A percentile compares a stretch with the other conserved stretches of the same genome.
These are phyloP conservation scores for Kalaharituber pfeilii DNA, from an alignment of 2,329 filamentous ascomycete species.

Conservation along the genomic window DNA sequence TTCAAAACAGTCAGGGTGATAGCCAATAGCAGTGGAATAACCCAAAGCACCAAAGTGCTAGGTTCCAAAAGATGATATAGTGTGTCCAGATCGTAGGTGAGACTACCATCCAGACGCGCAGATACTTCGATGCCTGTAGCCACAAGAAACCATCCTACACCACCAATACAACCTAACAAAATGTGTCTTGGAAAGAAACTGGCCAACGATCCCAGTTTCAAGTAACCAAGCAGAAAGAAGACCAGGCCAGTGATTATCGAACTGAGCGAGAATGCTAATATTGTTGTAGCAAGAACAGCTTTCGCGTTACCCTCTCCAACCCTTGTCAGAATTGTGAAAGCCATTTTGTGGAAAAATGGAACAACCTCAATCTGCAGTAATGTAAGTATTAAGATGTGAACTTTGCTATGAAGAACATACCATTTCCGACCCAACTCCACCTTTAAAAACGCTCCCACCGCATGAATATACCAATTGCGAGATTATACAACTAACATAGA, in stretches of 20 bases:
- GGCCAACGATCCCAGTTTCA: constrained; percentile 76
- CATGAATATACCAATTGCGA: constrained; percentile 78
- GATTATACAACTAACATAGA: constrained; percentile 94
- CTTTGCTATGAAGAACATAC: constrained; percentile 29
- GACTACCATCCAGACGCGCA: constrained; percentile 65
- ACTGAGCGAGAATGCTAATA: constrained; percentile 76
- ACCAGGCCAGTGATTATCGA: constrained; percentile 79
- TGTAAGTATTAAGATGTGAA: not conserved
- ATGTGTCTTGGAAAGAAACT: constrained; percentile 96
- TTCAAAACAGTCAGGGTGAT: constrained; percentile 60
- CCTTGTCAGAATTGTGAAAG: constrained; percentile 60
- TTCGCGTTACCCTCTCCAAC: constrained; percentile 68
- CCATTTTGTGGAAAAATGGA: constrained; percentile 98
- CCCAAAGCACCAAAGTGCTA: constrained; percentile 68
- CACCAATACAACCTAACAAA: constrained; percentile 89
- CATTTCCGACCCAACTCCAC: constrained; percentile 87
- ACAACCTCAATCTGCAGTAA: constrained; percentile 71
- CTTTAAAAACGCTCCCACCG: constrained; percentile 71
- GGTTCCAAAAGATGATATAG: constrained; percentile 53
- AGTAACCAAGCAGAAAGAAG: constrained; percentile 79
- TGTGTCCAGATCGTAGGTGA: constrained; percentile 65
- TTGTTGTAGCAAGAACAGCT: constrained; percentile 82
- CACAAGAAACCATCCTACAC: constrained; percentile 87
- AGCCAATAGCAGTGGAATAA: constrained; percentile 58
- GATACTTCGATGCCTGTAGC: constrained; percentile 88